Conservation (phyloP, 257 asterid genomes). For the Nicotiana otophora region DNA sequence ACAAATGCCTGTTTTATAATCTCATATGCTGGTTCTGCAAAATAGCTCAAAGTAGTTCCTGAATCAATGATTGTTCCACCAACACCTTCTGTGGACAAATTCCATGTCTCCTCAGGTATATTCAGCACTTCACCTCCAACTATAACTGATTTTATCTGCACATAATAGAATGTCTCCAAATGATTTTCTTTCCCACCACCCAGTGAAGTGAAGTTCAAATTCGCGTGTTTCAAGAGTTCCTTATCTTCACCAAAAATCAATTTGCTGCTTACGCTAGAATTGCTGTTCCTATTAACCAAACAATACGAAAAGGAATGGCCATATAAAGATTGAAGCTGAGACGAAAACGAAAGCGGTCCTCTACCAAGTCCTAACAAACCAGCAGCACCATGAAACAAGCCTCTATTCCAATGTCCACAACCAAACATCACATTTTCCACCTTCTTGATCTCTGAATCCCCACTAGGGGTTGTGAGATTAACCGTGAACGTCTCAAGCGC, state of each 20-base stretch:
- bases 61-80: conserved; percentile 92
- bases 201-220: conserved; percentile 57
- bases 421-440: conserved; percentile 88
- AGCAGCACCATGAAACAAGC: conserved; percentile 90
- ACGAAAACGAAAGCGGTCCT: conserved; percentile 73
- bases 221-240: conserved; percentile 38
- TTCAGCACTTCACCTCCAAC: conserved; percentile 60
- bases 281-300: conserved; percentile 70
- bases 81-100: conserved; percentile 39
- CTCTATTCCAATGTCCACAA: conserved; percentile 94
- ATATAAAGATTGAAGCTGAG: conserved; percentile 60
- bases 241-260: conserved; percentile 81
- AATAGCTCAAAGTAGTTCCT: conserved; percentile 78
- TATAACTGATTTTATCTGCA: conserved; percentile 47
- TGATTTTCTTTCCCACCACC: conserved; percentile 46
- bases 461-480: conserved; percentile 49
- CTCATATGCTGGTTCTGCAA: conserved; percentile 69
- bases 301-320: conserved; percentile 87
- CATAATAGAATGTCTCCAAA: conserved; percentile 70
- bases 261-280: conserved; percentile 72
- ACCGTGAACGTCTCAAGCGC: conserved; percentile 75
- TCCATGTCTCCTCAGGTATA: conserved; percentile 61
- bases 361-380: conserved; percentile 79
- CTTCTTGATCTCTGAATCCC: conserved; percentile 36
- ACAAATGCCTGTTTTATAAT: conserved; percentile 59